Evolutionary conservation across 2,329 filamentous ascomycete species (phyloP), one percentile per base, ranked within the genome.

Genomic region (Cordyceps cateniannulata): DNA sequence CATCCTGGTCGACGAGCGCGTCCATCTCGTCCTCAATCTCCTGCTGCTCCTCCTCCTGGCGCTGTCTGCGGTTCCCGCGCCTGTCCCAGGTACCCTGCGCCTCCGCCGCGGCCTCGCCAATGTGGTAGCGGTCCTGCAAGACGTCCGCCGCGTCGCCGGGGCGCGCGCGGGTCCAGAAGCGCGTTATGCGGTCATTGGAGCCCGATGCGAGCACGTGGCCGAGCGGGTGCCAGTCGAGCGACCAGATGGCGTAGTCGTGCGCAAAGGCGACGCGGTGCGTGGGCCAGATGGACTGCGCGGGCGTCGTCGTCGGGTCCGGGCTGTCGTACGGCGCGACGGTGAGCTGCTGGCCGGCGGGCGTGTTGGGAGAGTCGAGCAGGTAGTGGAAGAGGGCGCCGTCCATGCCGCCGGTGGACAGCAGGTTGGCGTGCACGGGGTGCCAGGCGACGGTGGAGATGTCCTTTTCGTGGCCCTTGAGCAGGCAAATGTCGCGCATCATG

Each of bases 401-500:
- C 66, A 90, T 87, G 60, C 93, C 92, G 62, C 93, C 95, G 0
- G 93, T 97, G 59, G 90, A 95, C 38, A 99, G 84, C 47, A 99
- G 80, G 61, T 91, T 92, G 59, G 90, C 85, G 72, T 98, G 95
- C 57, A 96, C 85, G 0, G 95, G 95, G 74, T 99, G 95, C 91
- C 93, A 99, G 3, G 90, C 82, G 55, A 99, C 77, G 1, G 92
- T 96, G 14, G 91, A 93, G 63, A 99, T 91, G 66, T 97, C 95
- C 75, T 97, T 98, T 67, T 98, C 93, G 71, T 98, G 93, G 8
- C 95, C 95, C 67, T 93, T 90, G 24, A 99, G 83, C 51, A 98
- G 84, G 67, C 92, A 91, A 60, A 98, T 93, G 72, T 99, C 95
- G 64, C 95, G 89, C 95, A 99, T 98, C 89, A 96, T 96, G 53